Evolutionary conservation across 148 eudicot species (phyloP), one percentile per base, ranked within the genome.

Genomic region (Selenicereus undatus): DNA sequence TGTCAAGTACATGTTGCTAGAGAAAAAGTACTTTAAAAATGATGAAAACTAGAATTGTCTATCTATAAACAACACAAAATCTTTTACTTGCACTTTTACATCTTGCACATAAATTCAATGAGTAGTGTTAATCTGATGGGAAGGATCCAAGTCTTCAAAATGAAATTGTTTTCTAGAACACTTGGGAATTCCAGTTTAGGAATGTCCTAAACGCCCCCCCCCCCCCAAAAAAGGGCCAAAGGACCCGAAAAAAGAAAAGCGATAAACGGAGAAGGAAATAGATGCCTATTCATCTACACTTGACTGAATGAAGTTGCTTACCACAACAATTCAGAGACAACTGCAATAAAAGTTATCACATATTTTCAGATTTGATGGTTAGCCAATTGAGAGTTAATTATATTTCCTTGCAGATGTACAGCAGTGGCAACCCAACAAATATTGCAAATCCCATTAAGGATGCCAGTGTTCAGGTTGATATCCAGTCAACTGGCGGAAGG

Each of bases 371-470:
- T 62, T 10, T 69, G 35, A 11, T 60, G 43, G 35, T 35, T 43
- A 83, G 68, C 36, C 17, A 76, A 21, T 62, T 50, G 36, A 16
- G 76, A 76, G 36, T 42, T 68, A 18, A 56, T 36, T 48, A 56
- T 36, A 30, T 39, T 78, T 80, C 79, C 75, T 80, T 87, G 82
- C 92, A 96, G 99, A 96, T 96, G 97, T 96, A 96, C 82, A 96
- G 99, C 90, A 96, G 99, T 83, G 98, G 98, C 76, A 96, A 96
- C 84, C 99, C 99, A 36, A 92, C 99, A 77, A 96, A 96, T 85
- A 91, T 91, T 82, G 94, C 97, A 77, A 95, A 95, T 86, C 98
- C 98, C 62, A 89, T 95, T 75, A 93, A 90, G 79, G 98, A 95
- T 84, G 97, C 93, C 76, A 89, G 91, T 87, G 95, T 92, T 86